phyloP scores from a whole-genome alignment of 2,329 filamentous ascomycete species.

The Aspergillus ustus region DNA sequence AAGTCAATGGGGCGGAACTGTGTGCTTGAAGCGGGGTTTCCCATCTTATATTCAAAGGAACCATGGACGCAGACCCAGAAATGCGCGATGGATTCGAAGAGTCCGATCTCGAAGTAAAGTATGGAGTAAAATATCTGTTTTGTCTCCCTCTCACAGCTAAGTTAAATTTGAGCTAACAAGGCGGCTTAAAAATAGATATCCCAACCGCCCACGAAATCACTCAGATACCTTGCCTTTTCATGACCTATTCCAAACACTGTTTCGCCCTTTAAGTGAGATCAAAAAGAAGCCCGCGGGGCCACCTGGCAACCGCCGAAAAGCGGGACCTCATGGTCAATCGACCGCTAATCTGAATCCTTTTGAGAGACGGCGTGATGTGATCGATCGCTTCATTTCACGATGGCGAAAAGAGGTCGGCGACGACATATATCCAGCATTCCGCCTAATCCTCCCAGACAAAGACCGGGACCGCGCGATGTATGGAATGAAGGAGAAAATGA shows the following conservation, averaged over 20 bases:
- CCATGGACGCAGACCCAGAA: slow-evolving; percentile 38
- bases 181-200: slow-evolving; percentile 64
- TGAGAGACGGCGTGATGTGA: slow-evolving; percentile 78
- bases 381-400: slow-evolving; percentile 80
- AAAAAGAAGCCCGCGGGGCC: slow-evolving; percentile 70
- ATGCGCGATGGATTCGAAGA: slow-evolving; percentile 30
- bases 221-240: slow-evolving; percentile 81
- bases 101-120: slow-evolving; percentile 37
- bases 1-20: neutral
- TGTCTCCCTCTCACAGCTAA: neutral
- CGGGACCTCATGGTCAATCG: slow-evolving; percentile 60
- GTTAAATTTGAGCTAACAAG: slow-evolving; percentile 5
- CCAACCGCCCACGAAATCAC: slow-evolving; percentile 80
- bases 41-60: neutral
- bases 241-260: slow-evolving; percentile 75
- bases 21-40: neutral
- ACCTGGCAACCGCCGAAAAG: slow-evolving; percentile 59
- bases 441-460: slow-evolving; percentile 89
- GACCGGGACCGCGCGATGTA: slow-evolving; percentile 93
- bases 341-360: slow-evolving; percentile 66
- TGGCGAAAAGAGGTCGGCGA: slow-evolving; percentile 89
- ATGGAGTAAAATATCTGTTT: slow-evolving; percentile 18
- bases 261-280: slow-evolving; percentile 79
- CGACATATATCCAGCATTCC: slow-evolving; percentile 91
- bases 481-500: slow-evolving; percentile 87